These are phyloP conservation scores for Priceomyces castillae DNA, from an alignment of 805 yeast species.

Conservation along the genomic window DNA sequence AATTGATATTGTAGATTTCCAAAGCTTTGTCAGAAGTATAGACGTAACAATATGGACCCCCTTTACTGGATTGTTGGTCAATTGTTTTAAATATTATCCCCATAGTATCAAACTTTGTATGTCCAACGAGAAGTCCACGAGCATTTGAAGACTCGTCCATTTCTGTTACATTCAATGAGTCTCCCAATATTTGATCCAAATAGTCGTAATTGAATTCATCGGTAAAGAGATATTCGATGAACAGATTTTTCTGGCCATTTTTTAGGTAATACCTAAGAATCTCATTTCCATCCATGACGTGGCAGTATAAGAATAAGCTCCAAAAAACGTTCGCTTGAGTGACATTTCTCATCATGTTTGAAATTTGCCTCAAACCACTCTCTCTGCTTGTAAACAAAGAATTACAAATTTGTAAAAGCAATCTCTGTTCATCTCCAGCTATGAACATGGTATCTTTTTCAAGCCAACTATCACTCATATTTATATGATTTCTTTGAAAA, in stretches of 20 bases:
- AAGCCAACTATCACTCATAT: not conserved
- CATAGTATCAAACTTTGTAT: conserved; percentile 5
- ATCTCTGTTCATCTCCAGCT: not conserved
- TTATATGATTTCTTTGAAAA: not conserved
- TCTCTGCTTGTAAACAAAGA: not conserved
- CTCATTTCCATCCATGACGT: not conserved
- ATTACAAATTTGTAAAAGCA: not conserved
- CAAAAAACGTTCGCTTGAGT: not conserved
- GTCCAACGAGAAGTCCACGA: conserved; percentile 6
- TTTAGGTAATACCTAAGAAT: not conserved
- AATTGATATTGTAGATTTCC: conserved; percentile 12
- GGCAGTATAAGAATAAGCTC: not conserved
- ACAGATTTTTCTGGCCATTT: not conserved
- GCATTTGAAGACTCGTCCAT: not conserved
- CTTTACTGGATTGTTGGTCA: not conserved
- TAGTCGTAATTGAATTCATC: not conserved
- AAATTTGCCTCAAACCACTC: not conserved
- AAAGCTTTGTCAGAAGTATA: conserved; percentile 13
- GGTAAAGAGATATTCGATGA: not conserved
- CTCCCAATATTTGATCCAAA: not conserved
- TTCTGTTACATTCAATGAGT: not conserved
- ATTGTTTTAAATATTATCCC: conserved; percentile 3
- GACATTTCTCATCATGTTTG: not conserved
- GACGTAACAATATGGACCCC: conserved; percentile 10
- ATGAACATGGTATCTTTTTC: not conserved